phyloP scores from a whole-genome alignment of 345 rosid species.

The Brassica cretica region DNA sequence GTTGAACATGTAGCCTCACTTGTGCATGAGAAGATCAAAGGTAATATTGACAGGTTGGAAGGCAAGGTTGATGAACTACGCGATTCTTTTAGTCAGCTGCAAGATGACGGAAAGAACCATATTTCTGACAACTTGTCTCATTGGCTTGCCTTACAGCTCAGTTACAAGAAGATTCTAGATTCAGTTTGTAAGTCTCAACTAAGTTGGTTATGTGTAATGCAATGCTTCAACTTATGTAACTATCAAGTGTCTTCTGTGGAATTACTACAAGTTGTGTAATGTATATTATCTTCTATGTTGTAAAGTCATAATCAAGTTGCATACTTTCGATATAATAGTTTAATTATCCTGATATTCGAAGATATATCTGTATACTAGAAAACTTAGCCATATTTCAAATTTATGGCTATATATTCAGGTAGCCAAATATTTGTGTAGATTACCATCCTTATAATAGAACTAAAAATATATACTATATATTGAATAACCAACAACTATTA shows the following conservation, averaged over 20 bases:
- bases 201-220: background rate
- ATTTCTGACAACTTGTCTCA: background rate
- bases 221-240: background rate
- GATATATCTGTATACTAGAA: background rate
- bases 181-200: background rate
- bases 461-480: no score
- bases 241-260: no score
- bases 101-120: background rate
- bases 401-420: background rate
- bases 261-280: background rate
- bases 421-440: no score
- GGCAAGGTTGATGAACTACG: background rate
- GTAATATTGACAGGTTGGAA: background rate
- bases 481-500: no score
- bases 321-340: background rate
- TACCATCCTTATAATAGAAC: no score
- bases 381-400: background rate
- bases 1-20: background rate
- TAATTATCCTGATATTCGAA: background rate
- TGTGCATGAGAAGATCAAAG: background rate
- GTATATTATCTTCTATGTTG: background rate
- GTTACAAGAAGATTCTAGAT: background rate
- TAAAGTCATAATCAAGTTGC: background rate
- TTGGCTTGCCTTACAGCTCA: background rate
- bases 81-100: background rate